Evolutionary conservation across 768 basidiomycete genomes (phyloP), one percentile per base, ranked within the genome.

Genomic region (Gymnopilus junonius): DNA sequence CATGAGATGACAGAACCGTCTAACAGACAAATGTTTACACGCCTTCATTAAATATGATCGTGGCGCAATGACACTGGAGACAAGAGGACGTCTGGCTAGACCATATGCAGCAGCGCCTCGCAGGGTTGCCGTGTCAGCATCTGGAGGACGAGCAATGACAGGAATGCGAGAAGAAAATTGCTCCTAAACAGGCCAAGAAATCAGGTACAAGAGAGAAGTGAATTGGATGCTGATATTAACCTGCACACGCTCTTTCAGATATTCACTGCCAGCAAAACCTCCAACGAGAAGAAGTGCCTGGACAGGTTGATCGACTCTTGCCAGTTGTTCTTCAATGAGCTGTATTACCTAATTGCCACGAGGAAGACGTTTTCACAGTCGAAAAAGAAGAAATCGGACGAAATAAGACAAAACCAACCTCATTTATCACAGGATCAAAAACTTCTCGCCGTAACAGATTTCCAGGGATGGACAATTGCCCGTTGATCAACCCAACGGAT

Each of bases 61-160:
- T 14, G 94, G 93, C 14, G 87, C 87, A 58, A 95, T 91, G 55
- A 95, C 85, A 46, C 87, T 91, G 20, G 93, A 93, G 10, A 95
- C 93, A 14, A 94, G 83, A 29, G 87, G 80, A 66, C 87, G 82
- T 55, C 87, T 85, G 20, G 92, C 90, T 25, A 95, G 81, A 23
- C 94, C 94, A 73, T 95, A 95, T 71, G 89, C 85, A 34, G 94
- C 94, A n/a, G 91, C 94, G 46, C 94, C 94, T 58, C 93, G 89
- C 59, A 91, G 78, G 1, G 94, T 95, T 2, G 94, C 94, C 14
- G 94, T 94, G 71, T 95, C 94, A 29, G 91, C 89, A 76, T 96
- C 94, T 37, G 88, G 82, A 27, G 94, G 94, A 55, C 94, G 86
- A 34, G 89, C 90, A 70, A 95, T 92, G 61, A 92, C 88, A 54